Evolutionary conservation across 352 stramenopile species (phyloP).

Genomic region (Globisporangium carolinianum): DNA sequence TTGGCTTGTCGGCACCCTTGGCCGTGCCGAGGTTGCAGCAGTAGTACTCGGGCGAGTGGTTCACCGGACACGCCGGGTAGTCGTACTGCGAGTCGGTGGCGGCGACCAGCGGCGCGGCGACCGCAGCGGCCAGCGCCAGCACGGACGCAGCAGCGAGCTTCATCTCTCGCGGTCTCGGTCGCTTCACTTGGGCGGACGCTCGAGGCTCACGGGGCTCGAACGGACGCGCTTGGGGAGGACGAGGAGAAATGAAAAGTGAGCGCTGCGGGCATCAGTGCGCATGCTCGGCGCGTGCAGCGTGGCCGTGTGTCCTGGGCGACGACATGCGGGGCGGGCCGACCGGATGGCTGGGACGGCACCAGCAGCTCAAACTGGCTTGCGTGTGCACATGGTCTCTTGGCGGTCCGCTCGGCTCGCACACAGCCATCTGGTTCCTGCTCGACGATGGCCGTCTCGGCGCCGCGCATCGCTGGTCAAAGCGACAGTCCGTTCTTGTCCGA

Average conservation of each 20-base stretch:
- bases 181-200: constrained; percentile 8
- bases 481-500: too few species aligned
- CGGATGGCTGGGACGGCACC: not conserved
- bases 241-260: constrained; percentile 14
- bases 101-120: constrained; percentile 19
- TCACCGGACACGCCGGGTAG: constrained; percentile 54
- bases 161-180: constrained; percentile 9
- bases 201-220: not conserved
- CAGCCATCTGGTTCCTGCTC: not conserved
- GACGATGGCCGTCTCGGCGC: not conserved
- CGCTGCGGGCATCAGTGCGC: not conserved
- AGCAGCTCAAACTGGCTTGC: constrained; percentile 1
- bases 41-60: constrained; percentile 44
- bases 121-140: constrained; percentile 3
- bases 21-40: constrained; percentile 43
- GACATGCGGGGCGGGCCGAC: not conserved
- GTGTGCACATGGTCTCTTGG: not conserved
- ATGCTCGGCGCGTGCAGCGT: too few species aligned
- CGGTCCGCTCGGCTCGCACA: not conserved
- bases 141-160: constrained; percentile 4
- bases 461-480: not conserved
- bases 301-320: not conserved
- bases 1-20: constrained; percentile 20
- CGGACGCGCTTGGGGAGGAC: constrained; percentile 12
- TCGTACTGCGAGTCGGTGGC: constrained; percentile 44